Base-by-base conservation (phyloP, 257 asterid species). In the Nemophila menziesii region DNA sequence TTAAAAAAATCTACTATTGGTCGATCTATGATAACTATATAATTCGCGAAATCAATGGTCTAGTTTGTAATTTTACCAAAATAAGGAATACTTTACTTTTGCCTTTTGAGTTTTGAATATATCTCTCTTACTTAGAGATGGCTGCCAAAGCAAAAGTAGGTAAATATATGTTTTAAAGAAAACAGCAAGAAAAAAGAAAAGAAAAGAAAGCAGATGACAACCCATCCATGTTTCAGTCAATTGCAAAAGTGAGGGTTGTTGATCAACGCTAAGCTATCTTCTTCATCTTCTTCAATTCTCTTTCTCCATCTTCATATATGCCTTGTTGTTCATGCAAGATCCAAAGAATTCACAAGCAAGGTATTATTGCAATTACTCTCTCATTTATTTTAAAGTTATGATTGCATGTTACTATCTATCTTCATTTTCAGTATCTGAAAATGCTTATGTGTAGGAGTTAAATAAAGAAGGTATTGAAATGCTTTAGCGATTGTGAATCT, bases 321-420 rank as follows among this genome's bases (percentile, higher is more conserved):
- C 36, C 37, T 45, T 39, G 56, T 16, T 61, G 70, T 66, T 65
- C 60, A 70, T 70, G 73, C 78, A 70, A 65, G 78, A 61, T 65
- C 73, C 73, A 17, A 61, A 61, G 46, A 49, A 40, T 50, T 52
- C 73, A 13, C 67, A 65, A 20, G 11, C 78, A 54, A 65, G 77
- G 77, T 65, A 57, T 52, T n/a, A n/a, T 6, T 17, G 16, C 26
- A n/a, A 9, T 17, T 22, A n/a, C 15, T 36, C 8, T 21, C 20
- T 13, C 5, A 39, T 20, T 39, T 39, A 10, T 1, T 1, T 39
- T 0, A 16, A 12, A 7, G 43, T 10, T 39, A 39, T 13, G 8
- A 6, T 20, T 4, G 10, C 0, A 4, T 40, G 17, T 13, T 13
- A 40, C 23, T 16, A 15, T 40, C 8, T 5, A 16, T 17, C 17